Base-by-base conservation (phyloP, 768 basidiomycete genomes). In the Imleria badia region DNA sequence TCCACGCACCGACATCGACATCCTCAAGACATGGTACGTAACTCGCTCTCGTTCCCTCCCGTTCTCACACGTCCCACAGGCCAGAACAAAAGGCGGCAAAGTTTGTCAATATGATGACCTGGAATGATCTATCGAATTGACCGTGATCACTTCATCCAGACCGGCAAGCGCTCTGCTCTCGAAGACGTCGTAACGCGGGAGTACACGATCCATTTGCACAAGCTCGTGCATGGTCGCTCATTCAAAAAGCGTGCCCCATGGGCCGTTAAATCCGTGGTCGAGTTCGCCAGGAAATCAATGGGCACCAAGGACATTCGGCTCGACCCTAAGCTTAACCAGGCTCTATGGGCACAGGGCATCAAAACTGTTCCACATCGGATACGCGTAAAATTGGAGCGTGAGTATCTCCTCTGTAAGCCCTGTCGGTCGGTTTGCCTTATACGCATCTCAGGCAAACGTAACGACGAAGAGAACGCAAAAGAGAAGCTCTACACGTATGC, bases 241-340 rank as follows among this genome's bases (percentile, higher is more conserved):
- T 98, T 97, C 83, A 98, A 98, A 80, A 96, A 96, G 83, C 89
- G 95, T 65, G 94, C 97, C 17, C 97, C 97, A 22, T 88, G 86
- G 79, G 97, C 94, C 63, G 84, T 98, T 76, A 98, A 98, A 80
- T 90, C 92, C 60, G 86, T 98, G 62, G 78, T 92, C 66, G 82
- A 83, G 49, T 99, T 99, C 68, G 94, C 97, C 13, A 85, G 84
- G 65, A 94, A 93, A 78, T 77, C 89, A 34, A 98, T 99, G 97
- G 95, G 94, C 67, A 98, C 97, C 64, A 72, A 79, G 47, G 96
- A 98, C 74, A 90, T 99, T 55, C 85, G 95, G 52, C 67, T 99
- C 69, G 94, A 98, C 78, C 95, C 97, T 61, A 89, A 89, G 66
- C 85, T 99, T 61, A 99, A 99, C 87, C 91, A 96, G 78, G 90